Percentiles rank a stretch among this genome's conserved stretches.
These are phyloP conservation scores for Tilletiopsis washingtonensis DNA, from an alignment of 1,284 basidiomycete genomes.

Conservation along the genomic window DNA sequence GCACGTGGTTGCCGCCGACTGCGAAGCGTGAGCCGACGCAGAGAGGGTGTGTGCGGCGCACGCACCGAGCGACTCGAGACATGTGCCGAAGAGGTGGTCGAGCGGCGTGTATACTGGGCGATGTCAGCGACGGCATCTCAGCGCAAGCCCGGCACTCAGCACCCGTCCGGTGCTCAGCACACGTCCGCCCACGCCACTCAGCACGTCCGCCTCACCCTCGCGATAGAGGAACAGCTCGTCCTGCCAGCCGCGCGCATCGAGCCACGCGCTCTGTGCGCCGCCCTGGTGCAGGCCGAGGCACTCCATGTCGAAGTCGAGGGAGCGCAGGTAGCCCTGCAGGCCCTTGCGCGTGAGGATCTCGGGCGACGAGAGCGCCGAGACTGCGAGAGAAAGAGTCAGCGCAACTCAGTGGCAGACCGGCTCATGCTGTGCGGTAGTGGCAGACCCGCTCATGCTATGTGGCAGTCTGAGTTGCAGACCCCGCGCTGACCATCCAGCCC, in stretches of 20 bases:
- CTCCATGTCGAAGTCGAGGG: slow-evolving; percentile 12
- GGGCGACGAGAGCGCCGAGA: slow-evolving; percentile 12
- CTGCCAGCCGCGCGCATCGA: slow-evolving; percentile 21
- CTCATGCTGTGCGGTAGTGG: not conserved
- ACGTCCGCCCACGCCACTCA: no score
- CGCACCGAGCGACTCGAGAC: slow-evolving; percentile 10
- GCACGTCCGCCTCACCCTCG: no score
- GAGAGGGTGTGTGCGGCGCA: no score
- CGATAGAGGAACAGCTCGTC: slow-evolving; percentile 32
- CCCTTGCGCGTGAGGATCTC: slow-evolving; percentile 11
- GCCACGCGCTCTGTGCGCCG: slow-evolving; percentile 19
- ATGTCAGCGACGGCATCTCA: no score
- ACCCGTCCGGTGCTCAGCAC: no score
- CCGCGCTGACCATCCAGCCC: not conserved
- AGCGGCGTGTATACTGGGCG: slow-evolving; percentile 25
- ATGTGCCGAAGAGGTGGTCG: slow-evolving; percentile 16
- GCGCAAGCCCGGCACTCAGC: no score
- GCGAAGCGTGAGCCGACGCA: no score
- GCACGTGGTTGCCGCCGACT: slow-evolving; percentile 12
- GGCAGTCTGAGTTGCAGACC: not conserved
- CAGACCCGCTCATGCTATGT: not conserved
- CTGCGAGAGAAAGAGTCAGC: not conserved
- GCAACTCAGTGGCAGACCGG: not conserved
- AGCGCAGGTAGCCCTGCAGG: slow-evolving; percentile 12
- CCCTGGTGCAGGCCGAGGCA: slow-evolving; percentile 17